Base-by-base conservation (phyloP, 129 eudicot genomes). In the Flaveria sonorensis region DNA sequence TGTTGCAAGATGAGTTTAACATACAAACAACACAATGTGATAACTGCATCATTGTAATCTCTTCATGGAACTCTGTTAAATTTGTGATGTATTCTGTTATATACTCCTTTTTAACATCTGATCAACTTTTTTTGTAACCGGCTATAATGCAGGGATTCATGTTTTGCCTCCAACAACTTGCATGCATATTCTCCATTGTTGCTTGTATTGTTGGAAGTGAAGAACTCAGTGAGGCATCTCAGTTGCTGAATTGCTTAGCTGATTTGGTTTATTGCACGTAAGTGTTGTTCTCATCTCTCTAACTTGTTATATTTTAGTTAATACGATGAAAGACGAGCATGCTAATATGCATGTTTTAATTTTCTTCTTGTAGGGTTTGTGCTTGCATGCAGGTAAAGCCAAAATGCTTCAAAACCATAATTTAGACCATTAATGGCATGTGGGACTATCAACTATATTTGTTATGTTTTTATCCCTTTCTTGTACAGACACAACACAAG, bases 1-100 rank as follows among this genome's bases (percentile, higher is more conserved):
- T 95, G 73, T 80, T 95, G 90, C 99, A 95, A 88, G 99, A 95
- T 66, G 92, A 95, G 86, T 95, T 95, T 78, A 95, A 95, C 90
- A 91, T 95, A 53, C 99, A 95, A 83, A 95, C 99, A 55, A 92
- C 99, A 1, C 74, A 89, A 82, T 95, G 97, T 82, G 97, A 95
- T 75, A 95, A 95, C 70, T 95, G 99, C 94, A 95, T 95, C 63
- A 92, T 95, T 82, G 99, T 95, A 95, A 78, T 70, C 42, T 75
- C 83, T 74, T 83, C 78, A 80, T 55, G 53, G 26, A 79, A 61
- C 73, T 80, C 70, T 60, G 63, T 56, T 18, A 18, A 66, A 21
- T 28, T 30, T 61, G 42, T 74, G n/a, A 19, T n/a, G 43, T 10
- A 72, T 13, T 26, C 11, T 3, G 36, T 13, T 64, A 16, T 7